A percentile compares a stretch with the other conserved stretches of the same genome.
phyloP scores from a whole-genome alignment of 2,329 filamentous ascomycete species.

The Ophiostoma sp. region DNA sequence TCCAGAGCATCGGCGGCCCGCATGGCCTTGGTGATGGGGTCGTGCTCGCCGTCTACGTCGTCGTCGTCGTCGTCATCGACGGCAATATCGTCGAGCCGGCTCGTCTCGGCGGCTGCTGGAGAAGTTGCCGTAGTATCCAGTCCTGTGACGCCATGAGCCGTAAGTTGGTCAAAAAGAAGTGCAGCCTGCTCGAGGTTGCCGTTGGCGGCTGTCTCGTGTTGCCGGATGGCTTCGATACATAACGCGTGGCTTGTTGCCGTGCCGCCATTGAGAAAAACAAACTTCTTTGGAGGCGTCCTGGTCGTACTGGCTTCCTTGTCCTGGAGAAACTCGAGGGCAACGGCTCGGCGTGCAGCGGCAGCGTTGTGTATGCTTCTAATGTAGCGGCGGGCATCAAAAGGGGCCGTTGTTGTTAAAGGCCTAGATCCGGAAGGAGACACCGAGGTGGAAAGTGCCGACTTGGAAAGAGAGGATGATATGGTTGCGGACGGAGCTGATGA shows the following conservation, averaged over 20 bases:
- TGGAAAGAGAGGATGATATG: slow-evolving; percentile 1
- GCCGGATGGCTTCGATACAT: slow-evolving; percentile 57
- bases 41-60: slow-evolving; percentile 36
- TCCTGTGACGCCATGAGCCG: slow-evolving; percentile 51
- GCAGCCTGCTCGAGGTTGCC: slow-evolving; percentile 54
- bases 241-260: slow-evolving; percentile 54
- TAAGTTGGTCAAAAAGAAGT: slow-evolving; percentile 51
- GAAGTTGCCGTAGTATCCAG: slow-evolving; percentile 30
- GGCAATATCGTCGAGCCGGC: neutral
- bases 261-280: slow-evolving; percentile 63
- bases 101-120: neutral
- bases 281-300: slow-evolving; percentile 40
- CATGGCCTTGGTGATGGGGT: slow-evolving; percentile 54
- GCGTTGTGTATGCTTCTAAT: slow-evolving; percentile 55
- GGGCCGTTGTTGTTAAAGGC: neutral
- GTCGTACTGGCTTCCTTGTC: slow-evolving; percentile 22
- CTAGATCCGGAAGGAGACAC: neutral
- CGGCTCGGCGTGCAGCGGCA: slow-evolving; percentile 47
- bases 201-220: slow-evolving; percentile 46
- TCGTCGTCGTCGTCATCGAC: slow-evolving; percentile 30
- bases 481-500: slow-evolving; percentile 3
- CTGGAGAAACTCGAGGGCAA: slow-evolving; percentile 53
- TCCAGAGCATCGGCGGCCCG: slow-evolving; percentile 41
- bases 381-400: slow-evolving; percentile 39
- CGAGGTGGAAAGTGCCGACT: neutral